Evolutionary conservation across 2,329 filamentous ascomycete species (phyloP), one percentile per base, ranked within the genome.

Genomic region (Immersiporthe knoxdaviesiana): DNA sequence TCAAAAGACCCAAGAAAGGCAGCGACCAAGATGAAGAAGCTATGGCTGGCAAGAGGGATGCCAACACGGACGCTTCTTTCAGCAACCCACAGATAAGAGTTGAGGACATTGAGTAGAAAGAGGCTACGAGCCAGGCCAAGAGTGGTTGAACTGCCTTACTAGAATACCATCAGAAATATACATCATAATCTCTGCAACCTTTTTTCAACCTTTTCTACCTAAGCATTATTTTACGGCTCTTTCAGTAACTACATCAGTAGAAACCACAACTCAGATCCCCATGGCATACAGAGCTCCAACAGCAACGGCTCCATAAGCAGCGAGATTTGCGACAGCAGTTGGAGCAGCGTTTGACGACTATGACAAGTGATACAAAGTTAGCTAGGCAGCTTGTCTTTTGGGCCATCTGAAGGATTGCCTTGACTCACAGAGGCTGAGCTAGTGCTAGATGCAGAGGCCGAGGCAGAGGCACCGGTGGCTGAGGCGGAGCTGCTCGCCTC

Each of bases 11-110:
- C 50, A 71, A 70, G 65, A 66, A 65, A 35, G 4, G 21, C 2
- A 12, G 14, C 16, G 64, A 69, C 1, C 67, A 69, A 67, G 66
- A 71, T 2, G 69, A 69, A 67, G 63, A 68, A 63, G 63, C 65
- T 3, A 35, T 27, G 8, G 50, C 47, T 2, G 30, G 24, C 4
- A 52, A 60, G 35, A 39, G 37, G 2, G n/a, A 2, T 12, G 6
- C 21, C 11, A 37, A 58, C n/a, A 21, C 47, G 4, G 39, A 41
- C 24, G 27, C 21, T 7, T 37, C 27, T 24, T 44, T n/a, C 18
- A 30, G n/a, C 37, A 30, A 16, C 10, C 64, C 63, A 14, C 56
- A 67, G 52, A 63, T 67, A 50, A 69, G 62, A 58, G 64, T 67
- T 14, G 59, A 67, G 27, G 50, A 60, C n/a, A 24, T 60, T 21